Conservation (phyloP, 345 rosid species). For the Hirschfeldia incana region DNA sequence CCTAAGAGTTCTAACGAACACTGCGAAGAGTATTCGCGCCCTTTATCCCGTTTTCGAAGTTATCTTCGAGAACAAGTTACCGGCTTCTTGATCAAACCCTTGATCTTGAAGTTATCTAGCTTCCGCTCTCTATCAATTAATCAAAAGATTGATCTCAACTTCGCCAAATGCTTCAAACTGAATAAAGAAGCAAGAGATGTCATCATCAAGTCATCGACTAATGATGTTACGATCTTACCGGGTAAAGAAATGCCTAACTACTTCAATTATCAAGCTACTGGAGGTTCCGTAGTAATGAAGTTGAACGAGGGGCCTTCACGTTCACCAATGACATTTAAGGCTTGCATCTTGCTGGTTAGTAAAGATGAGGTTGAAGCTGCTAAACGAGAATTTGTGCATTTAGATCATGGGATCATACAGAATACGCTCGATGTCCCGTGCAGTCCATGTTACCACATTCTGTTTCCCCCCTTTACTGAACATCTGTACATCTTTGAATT, state of each 20-base stretch:
- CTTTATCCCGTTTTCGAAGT: too few species aligned
- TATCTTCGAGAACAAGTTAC: too few species aligned
- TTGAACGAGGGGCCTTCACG: not conserved
- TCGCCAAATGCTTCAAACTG: not conserved
- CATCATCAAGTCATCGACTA: not conserved
- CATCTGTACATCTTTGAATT: not conserved
- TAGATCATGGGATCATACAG: not conserved
- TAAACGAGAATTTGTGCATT: not conserved
- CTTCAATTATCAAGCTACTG: not conserved
- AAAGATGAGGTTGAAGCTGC: not conserved
- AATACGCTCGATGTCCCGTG: not conserved
- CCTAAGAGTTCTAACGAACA: too few species aligned
- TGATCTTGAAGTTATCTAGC: too few species aligned
- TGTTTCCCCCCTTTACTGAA: not conserved
- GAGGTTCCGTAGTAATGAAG: not conserved
- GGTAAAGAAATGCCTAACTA: not conserved
- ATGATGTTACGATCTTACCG: not conserved
- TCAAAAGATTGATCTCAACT: not conserved
- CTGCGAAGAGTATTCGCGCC: too few species aligned
- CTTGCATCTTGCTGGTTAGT: not conserved
- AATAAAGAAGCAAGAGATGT: not conserved
- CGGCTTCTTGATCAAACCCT: too few species aligned
- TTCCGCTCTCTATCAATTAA: too few species aligned
- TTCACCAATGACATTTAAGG: not conserved
- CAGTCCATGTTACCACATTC: not conserved